Evolutionary conservation across 2,329 filamentous ascomycete genomes (phyloP), one percentile per base, ranked within the genome.

Genomic region (Grosmannia clavigera): DNA sequence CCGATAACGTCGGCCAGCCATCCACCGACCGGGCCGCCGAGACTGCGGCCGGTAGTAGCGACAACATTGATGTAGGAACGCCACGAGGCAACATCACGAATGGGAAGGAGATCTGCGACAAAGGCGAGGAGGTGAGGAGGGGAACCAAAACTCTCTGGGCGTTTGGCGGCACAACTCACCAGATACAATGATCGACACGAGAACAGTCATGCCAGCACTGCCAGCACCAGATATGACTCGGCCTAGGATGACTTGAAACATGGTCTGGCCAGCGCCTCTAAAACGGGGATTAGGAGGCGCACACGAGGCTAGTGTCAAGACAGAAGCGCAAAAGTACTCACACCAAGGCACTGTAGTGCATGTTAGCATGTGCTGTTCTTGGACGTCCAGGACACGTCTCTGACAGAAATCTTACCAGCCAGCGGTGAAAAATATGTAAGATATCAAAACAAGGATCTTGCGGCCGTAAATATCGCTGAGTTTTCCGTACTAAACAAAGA

Each of bases 1-100:
- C 84, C 84, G 14, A 87, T 75, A 0, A 78, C 76, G 63, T 87
- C 82, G 1, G 82, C 79, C 2, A 87, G 69, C 66, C 76, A 80
- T 2, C 84, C 85, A 1, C 84, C 85, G 0, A 85, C 60, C 3
- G 79, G 79, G 0, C 78, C 79, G 1, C 80, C 80, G 0, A 81
- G 65, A 53, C 77, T 79, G 43, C 80, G 72, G 2, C 78, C 79
- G 2, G 74, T 72, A 0, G 79, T 81, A 12, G 77, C 74, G 12
- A 77, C 74, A 0, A 82, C 72, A 52, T 82, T 81, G 60, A 80
- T 71, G 61, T 79, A 81, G 16, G 76, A 75, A 57, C 78, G 74
- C 79, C 79, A 83, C 1, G 75, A 70, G 0, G 78, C 80, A 0
- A 81, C 75, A 19, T 82, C 76, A 53, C 78, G 71, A 0, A 81